Evolutionary conservation across 1,284 basidiomycete species (phyloP).

Genomic region (Ustilago bromivora): DNA sequence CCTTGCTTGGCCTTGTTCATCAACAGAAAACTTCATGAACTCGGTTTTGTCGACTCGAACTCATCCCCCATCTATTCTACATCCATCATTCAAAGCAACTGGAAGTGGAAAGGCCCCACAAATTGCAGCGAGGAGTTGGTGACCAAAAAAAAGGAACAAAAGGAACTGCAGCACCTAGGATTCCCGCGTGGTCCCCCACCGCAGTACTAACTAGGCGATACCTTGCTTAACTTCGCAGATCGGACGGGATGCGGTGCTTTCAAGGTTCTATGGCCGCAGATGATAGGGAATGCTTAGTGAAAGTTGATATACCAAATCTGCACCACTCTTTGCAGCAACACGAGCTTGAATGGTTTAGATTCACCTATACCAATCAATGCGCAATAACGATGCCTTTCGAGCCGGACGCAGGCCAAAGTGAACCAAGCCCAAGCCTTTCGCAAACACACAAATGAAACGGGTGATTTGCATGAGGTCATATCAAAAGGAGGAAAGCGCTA

Average conservation of each 20-base stretch:
- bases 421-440: background rate
- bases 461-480: conserved; percentile 38
- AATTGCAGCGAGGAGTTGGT: too few relatives aligned
- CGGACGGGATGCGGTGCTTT: conserved; percentile 84
- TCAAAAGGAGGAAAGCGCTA: conserved; percentile 23
- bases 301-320: too few relatives aligned
- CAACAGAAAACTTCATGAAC: background rate
- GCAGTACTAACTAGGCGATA: conserved; percentile 84
- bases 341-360: too few relatives aligned
- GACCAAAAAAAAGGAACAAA: too few relatives aligned
- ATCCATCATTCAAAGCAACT: too few relatives aligned
- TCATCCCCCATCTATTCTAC: too few relatives aligned
- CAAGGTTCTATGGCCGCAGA: conserved; percentile 82
- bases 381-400: too few relatives aligned
- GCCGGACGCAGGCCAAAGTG: too few relatives aligned
- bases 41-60: too few relatives aligned
- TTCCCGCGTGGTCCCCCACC: conserved; percentile 85
- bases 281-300: conserved; percentile 43
- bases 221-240: conserved; percentile 83
- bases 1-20: background rate
- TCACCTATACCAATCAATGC: too few relatives aligned
- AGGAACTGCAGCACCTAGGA: conserved; percentile 81
- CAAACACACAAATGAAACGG: background rate
- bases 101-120: too few relatives aligned
- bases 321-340: too few relatives aligned